Percentiles rank a stretch among this genome's conserved stretches.
These are phyloP conservation scores for Entrophospora sp. DNA, from an alignment of 192 early-diverging fungal species.

Conservation along the genomic window DNA sequence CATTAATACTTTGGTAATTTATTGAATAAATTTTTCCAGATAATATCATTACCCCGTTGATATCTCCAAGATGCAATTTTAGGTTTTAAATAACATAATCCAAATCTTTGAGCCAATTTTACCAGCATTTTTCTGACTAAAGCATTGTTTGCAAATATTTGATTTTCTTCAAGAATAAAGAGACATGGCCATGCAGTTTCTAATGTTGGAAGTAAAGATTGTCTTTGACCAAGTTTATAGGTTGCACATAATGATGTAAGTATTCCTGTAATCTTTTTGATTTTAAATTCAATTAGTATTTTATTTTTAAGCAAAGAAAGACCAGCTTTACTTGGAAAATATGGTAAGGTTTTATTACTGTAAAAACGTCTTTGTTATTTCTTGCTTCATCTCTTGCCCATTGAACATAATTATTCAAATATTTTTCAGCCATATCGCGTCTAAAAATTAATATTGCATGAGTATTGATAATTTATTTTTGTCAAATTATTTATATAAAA, in stretches of 20 bases:
- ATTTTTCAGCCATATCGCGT: slow-evolving; percentile 52
- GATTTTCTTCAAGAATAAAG: slow-evolving; percentile 32
- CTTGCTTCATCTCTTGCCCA: slow-evolving; percentile 52
- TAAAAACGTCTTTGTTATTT: slow-evolving; percentile 37
- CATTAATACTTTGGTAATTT: too few species aligned
- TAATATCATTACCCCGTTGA: slow-evolving; percentile 42
- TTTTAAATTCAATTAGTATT: too few species aligned
- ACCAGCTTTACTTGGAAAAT: neutral
- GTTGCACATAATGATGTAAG: slow-evolving; percentile 55
- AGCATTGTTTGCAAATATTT: slow-evolving; percentile 56
- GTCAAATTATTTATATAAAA: slow-evolving; percentile 16
- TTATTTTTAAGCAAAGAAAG: neutral
- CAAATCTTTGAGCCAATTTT: slow-evolving; percentile 80
- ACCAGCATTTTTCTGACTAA: slow-evolving; percentile 70
- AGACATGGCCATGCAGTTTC: slow-evolving; percentile 34
- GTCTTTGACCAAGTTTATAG: slow-evolving; percentile 61
- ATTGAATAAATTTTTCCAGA: too few species aligned
- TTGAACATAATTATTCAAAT: slow-evolving; percentile 57
- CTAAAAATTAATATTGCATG: too few species aligned
- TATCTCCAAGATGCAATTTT: slow-evolving; percentile 60
- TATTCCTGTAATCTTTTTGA: slow-evolving; percentile 46
- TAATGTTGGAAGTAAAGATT: slow-evolving; percentile 48
- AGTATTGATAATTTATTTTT: neutral
- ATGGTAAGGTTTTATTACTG: slow-evolving; percentile 22
- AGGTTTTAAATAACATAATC: slow-evolving; percentile 69